phyloP scores from a whole-genome alignment of 148 eudicot genomes.

The Diospyros lotus region DNA sequence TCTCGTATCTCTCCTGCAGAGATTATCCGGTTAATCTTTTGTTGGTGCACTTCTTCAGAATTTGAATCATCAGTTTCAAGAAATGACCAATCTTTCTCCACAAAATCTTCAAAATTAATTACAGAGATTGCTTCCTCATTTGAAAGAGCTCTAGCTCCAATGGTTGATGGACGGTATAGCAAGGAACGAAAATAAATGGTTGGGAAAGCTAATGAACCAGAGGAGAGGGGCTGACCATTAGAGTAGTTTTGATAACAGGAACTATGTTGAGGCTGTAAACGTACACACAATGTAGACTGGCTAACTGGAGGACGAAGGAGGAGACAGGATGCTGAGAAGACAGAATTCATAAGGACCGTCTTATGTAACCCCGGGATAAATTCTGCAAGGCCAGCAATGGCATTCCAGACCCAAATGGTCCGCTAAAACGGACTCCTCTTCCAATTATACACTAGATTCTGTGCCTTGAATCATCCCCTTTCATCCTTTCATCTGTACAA shows the following conservation, averaged over 20 bases:
- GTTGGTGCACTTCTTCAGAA: slow-evolving; percentile 41
- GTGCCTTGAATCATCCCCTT: not conserved
- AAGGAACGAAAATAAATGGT: slow-evolving; percentile 13
- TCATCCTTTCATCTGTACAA: not conserved
- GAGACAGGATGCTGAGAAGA: slow-evolving; percentile 27
- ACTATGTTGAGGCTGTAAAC: slow-evolving; percentile 15
- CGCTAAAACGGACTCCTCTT: not conserved
- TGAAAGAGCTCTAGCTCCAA: slow-evolving; percentile 27
- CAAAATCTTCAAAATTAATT: slow-evolving; percentile 55
- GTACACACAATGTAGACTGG: slow-evolving; percentile 16
- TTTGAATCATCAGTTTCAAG: slow-evolving; percentile 49
- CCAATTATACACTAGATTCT: not conserved
- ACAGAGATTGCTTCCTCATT: slow-evolving; percentile 59
- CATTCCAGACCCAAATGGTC: not conserved
- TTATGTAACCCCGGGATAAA: not conserved
- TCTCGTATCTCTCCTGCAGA: slow-evolving; percentile 53
- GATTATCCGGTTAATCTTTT: slow-evolving; percentile 48
- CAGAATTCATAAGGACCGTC: slow-evolving; percentile 31
- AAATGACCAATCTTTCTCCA: slow-evolving; percentile 92
- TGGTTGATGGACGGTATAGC: slow-evolving; percentile 9
- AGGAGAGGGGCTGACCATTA: slow-evolving; percentile 6
- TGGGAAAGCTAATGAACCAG: slow-evolving; percentile 13
- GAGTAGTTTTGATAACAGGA: slow-evolving; percentile 1
- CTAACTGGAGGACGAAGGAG: slow-evolving; percentile 23
- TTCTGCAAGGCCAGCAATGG: not conserved